phyloP scores from a whole-genome alignment of 192 early-diverging fungal species.

The Obelidium mucronatum region DNA sequence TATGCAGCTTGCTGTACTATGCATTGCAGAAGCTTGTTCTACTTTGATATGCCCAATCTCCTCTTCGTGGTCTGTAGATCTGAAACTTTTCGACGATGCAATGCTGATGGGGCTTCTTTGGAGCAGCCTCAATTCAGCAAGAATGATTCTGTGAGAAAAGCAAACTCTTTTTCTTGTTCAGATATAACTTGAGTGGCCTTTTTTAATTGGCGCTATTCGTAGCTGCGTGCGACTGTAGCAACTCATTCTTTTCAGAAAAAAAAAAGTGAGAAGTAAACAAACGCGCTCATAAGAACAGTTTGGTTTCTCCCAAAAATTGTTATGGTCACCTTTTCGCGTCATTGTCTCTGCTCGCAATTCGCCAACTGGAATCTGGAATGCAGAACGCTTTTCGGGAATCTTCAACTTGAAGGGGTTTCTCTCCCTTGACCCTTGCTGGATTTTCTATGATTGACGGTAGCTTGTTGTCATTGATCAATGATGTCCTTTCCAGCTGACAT shows the following conservation, averaged over 20 bases:
- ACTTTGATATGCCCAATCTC: conserved; percentile 37
- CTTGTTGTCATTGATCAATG: conserved; percentile 36
- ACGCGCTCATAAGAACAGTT: not conserved
- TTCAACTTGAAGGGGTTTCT: conserved; percentile 3
- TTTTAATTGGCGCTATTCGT: too few species aligned
- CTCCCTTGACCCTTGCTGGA: conserved; percentile 23
- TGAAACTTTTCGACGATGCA: conserved; percentile 34
- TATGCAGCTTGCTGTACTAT: not conserved
- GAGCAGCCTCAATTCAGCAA: conserved; percentile 29
- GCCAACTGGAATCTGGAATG: conserved; percentile 18
- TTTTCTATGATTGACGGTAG: conserved; percentile 25
- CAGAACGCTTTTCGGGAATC: conserved; percentile 20
- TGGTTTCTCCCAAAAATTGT: not conserved
- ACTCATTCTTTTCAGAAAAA: too few species aligned
- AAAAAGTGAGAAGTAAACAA: too few species aligned
- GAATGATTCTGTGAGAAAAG: conserved; percentile 20
- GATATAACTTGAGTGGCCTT: too few species aligned
- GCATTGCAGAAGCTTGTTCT: conserved; percentile 32
- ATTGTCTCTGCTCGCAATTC: conserved; percentile 16
- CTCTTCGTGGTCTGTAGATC: conserved; percentile 38
- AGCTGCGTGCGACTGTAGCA: too few species aligned
- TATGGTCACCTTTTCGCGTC: not conserved
- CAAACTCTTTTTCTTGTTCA: too few species aligned
- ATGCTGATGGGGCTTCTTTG: not conserved
- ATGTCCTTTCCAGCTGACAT: conserved; percentile 19